phyloP scores from a whole-genome alignment of 2,329 filamentous ascomycete species.

The Fusarium nelsonii region DNA sequence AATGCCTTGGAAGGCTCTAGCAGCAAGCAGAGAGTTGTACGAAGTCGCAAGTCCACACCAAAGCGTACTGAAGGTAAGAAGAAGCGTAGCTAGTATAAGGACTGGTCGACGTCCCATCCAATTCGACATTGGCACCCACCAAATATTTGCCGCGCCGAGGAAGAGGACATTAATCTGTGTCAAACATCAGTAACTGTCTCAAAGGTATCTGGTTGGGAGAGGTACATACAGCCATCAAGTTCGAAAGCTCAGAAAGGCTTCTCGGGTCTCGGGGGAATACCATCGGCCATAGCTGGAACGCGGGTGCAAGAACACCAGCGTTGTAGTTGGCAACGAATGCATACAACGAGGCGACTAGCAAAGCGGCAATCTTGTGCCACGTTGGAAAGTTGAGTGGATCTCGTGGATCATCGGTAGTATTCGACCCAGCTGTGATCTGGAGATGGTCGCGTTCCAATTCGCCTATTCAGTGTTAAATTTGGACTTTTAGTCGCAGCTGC shows the following conservation, averaged over 20 bases:
- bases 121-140: conserved; percentile 55
- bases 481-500: rapidly evolving
- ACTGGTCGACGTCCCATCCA: conserved; percentile 51
- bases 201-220: rapidly evolving
- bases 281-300: conserved; percentile 50
- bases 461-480: not conserved
- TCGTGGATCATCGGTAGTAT: conserved; percentile 46
- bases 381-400: conserved; percentile 54
- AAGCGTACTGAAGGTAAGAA: conserved; percentile 45
- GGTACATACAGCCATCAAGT: conserved; percentile 49
- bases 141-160: conserved; percentile 52
- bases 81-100: conserved; percentile 48
- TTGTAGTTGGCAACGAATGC: conserved; percentile 53
- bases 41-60: conserved; percentile 47
- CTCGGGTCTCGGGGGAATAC: conserved; percentile 47
- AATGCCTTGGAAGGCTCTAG: conserved; percentile 51
- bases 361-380: conserved; percentile 51
- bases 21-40: conserved; percentile 46
- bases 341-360: conserved; percentile 50
- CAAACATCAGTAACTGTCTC: not conserved
- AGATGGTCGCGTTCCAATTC: conserved; percentile 10
- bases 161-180: conserved; percentile 52
- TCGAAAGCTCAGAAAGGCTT: conserved; percentile 45
- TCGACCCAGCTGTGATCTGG: not conserved
- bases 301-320: conserved; percentile 51